phyloP scores from a whole-genome alignment of 768 basidiomycete genomes.

The Zangia roseola region DNA sequence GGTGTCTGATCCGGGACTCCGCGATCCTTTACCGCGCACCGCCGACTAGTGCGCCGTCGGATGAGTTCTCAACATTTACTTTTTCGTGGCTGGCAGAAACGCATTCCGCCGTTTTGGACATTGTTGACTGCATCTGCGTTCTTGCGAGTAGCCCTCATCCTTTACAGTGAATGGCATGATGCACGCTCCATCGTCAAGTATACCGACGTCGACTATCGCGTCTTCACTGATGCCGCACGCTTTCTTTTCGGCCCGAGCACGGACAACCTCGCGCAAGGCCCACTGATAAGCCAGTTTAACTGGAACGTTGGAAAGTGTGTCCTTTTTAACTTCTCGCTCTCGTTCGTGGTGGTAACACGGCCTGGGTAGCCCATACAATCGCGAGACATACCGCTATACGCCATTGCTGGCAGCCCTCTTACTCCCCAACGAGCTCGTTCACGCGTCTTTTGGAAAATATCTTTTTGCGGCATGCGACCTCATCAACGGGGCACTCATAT shows the following conservation, averaged over 20 bases:
- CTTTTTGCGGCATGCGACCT: slow-evolving; percentile 85
- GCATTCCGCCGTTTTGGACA: slow-evolving; percentile 42
- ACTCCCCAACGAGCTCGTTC: slow-evolving; percentile 76
- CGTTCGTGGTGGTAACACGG: slow-evolving; percentile 1
- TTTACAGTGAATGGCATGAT: slow-evolving; percentile 92
- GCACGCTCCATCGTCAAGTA: slow-evolving; percentile 83
- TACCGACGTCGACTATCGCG: slow-evolving; percentile 96
- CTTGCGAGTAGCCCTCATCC: slow-evolving; percentile 67
- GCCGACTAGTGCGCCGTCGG: not conserved
- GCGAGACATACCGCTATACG: slow-evolving; percentile 96
- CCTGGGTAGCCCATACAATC: slow-evolving; percentile 72
- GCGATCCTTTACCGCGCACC: too few species aligned
- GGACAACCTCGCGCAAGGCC: slow-evolving; percentile 60
- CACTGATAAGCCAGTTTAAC: slow-evolving; percentile 41
- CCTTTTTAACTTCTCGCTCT: not conserved
- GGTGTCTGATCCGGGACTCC: too few species aligned
- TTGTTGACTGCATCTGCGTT: slow-evolving; percentile 54
- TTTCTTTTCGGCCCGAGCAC: slow-evolving; percentile 56
- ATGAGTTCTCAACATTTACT: not conserved
- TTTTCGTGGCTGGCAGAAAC: slow-evolving; percentile 9
- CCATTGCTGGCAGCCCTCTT: slow-evolving; percentile 85
- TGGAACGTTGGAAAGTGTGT: slow-evolving; percentile 75
- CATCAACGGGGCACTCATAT: slow-evolving; percentile 71
- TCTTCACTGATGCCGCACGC: slow-evolving; percentile 88
- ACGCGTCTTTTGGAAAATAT: slow-evolving; percentile 88